Evolutionary conservation across 2,329 filamentous ascomycete species (phyloP), one percentile per base, ranked within the genome.

Genomic region (Calonectria ilicicola): DNA sequence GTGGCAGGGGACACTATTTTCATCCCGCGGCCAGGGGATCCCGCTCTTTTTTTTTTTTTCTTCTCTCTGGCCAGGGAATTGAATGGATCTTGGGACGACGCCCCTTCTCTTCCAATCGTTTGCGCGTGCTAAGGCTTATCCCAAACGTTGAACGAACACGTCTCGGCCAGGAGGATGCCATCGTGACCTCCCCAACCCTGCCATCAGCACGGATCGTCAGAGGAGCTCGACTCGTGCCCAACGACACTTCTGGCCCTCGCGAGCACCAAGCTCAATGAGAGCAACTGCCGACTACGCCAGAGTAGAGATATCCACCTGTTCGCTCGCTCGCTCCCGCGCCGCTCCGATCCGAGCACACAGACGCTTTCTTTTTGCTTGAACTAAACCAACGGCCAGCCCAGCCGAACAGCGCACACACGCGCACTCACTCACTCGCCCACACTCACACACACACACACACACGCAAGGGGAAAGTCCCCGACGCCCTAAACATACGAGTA

Each of bases 281-380:
- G 40, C 63, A 65, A 65, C 63, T 65, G 46, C 63, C 63, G 63
- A n/a, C 27, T 56, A 29, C 49, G 49, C 49, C 49, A 47, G 63
- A 53, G 63, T 21, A 35, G 32, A 42, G 63, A 65, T 65, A 65
- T 65, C 63, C 63, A 65, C 63, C 63, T 38, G 63, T 65, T 65
- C 63, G 63, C 63, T 65, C 62, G 62, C 62, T 65, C 63, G n/a
- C 23, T 65, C 23, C 63, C 63, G 63, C 32, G 29, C 63, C 63
- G 46, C 46, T 35, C 32, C 44, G 46, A 51, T 47, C 46, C 63
- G 44, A 65, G 62, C 62, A 44, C 62, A 49, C 56, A 60, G 56
- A 42, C 35, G 32, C 56, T 14, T 60, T 60, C 35, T 19, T 60
- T 26, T 38, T n/a, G 56, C 56, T 19, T 21, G 32, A 32, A 27